Percentiles rank a stretch among this genome's conserved stretches.
phyloP scores from a whole-genome alignment of 352 stramenopile species.

The Globisporangium middletonii region DNA sequence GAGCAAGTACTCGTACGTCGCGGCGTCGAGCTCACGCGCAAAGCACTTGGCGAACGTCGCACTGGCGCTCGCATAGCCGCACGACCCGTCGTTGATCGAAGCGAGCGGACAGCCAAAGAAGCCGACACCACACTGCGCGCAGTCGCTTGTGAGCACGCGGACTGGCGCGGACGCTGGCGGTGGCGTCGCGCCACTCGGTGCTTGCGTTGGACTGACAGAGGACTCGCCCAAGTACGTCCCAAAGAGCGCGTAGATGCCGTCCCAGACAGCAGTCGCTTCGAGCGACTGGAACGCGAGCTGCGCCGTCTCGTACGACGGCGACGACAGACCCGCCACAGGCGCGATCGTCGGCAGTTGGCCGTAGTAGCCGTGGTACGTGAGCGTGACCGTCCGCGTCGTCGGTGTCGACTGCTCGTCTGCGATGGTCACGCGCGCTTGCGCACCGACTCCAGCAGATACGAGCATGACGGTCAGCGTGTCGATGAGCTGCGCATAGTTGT shows the following conservation, averaged over 20 bases:
- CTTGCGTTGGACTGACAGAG: not conserved
- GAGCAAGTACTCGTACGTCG: not conserved
- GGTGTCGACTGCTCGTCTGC: not conserved
- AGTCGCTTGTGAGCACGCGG: slow-evolving; percentile 4
- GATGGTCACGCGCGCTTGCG: not conserved
- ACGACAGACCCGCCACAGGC: not conserved
- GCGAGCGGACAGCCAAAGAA: slow-evolving; percentile 7
- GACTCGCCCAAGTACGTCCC: not conserved
- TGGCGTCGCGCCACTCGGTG: not conserved
- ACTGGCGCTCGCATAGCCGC: slow-evolving; percentile 3
- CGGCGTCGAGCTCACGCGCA: not conserved
- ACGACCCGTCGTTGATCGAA: slow-evolving; percentile 5
- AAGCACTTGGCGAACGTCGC: slow-evolving; percentile 6
- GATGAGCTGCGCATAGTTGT: slow-evolving; percentile 2
- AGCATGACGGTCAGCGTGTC: slow-evolving; percentile 1
- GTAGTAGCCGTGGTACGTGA: slow-evolving; percentile 3
- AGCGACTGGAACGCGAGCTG: slow-evolving; percentile 13
- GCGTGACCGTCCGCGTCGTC: slow-evolving; percentile 1
- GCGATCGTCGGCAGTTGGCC: slow-evolving; percentile 1
- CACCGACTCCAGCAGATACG: not conserved
- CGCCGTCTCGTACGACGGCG: not conserved
- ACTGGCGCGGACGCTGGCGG: too few species aligned
- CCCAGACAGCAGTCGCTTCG: slow-evolving; percentile 2
- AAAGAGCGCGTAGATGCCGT: not conserved
- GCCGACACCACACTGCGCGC: slow-evolving; percentile 2